Evolutionary conservation across 1,284 basidiomycete genomes (phyloP).

Genomic region (Peniophora sp.): DNA sequence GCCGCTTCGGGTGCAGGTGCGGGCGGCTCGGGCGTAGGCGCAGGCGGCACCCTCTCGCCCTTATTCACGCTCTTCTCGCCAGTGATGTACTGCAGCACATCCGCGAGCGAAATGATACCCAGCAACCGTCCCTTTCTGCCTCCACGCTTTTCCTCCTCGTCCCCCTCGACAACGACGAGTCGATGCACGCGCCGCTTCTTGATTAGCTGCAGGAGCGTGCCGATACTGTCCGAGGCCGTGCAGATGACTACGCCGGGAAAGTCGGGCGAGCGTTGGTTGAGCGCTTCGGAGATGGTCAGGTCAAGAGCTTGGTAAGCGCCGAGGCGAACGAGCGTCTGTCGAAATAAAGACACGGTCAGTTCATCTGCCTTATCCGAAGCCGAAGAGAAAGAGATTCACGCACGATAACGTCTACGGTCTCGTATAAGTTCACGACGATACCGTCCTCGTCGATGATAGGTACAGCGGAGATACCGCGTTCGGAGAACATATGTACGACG

Average conservation of each 20-base stretch:
- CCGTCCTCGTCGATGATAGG: conserved; percentile 94
- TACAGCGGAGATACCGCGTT: conserved; percentile 92
- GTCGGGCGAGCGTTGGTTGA: conserved; percentile 86
- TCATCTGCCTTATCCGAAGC: conserved; percentile 7
- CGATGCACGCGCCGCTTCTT: conserved; percentile 92
- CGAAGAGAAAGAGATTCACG: conserved; percentile 24
- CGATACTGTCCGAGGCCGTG: conserved; percentile 89
- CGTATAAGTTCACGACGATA: conserved; percentile 94
- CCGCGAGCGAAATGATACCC: conserved; percentile 87
- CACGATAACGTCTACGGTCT: conserved; percentile 98
- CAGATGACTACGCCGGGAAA: conserved; percentile 97
- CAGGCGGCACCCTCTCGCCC: conserved; percentile 25
- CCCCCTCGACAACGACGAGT: conserved; percentile 85
- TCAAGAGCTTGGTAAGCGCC: conserved; percentile 94
- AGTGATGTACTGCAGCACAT: conserved; percentile 84
- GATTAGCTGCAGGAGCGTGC: conserved; percentile 86
- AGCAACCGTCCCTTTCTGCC: conserved; percentile 80
- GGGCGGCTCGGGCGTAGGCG: not conserved
- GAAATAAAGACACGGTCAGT: not conserved
- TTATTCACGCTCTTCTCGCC: conserved; percentile 45
- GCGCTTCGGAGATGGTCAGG: conserved; percentile 89
- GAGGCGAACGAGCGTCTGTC: conserved; percentile 88
- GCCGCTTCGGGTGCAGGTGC: no score
- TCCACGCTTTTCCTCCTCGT: conserved; percentile 69
- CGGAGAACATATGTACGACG: conserved; percentile 98